A percentile compares a stretch with the other conserved stretches of the same genome.
Evolutionary conservation across 495 filamentous ascomycete species (phyloP).

Genomic region (Aspergillus diversus): DNA sequence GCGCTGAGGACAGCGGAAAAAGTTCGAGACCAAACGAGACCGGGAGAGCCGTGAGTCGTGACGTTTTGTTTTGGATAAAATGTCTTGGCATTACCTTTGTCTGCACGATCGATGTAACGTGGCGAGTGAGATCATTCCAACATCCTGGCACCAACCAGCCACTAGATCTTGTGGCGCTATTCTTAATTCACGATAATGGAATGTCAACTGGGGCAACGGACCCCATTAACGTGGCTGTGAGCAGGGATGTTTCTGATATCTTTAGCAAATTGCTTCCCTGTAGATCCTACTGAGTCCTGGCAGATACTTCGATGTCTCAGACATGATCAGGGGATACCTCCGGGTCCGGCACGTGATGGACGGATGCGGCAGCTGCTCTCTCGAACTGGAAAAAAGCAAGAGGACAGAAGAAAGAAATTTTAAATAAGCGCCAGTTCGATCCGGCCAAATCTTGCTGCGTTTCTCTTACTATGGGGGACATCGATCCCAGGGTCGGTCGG

Average conservation of each 20-base stretch:
- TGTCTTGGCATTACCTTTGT: not conserved
- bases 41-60: too few species aligned
- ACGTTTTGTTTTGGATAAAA: too few species aligned
- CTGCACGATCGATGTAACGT: constrained; percentile 3
- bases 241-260: too few species aligned
- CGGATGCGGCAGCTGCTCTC: constrained; percentile 1
- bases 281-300: not conserved
- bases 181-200: not conserved
- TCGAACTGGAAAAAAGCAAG: not conserved
- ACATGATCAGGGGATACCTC: too few species aligned
- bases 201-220: not conserved
- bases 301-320: not conserved
- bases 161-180: not conserved
- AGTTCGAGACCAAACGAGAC: too few species aligned
- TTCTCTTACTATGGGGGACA: too few species aligned
- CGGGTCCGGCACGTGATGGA: not conserved
- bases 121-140: not conserved
- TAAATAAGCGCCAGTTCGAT: not conserved
- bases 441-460: not conserved
- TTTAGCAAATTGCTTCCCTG: too few species aligned
- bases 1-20: too few species aligned
- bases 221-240: too few species aligned
- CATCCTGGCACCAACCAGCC: too few species aligned
- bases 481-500: not conserved
- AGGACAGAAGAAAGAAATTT: not conserved